phyloP scores from a whole-genome alignment of 2,329 filamentous ascomycete genomes.

The Ophioceras dolichostomum region DNA sequence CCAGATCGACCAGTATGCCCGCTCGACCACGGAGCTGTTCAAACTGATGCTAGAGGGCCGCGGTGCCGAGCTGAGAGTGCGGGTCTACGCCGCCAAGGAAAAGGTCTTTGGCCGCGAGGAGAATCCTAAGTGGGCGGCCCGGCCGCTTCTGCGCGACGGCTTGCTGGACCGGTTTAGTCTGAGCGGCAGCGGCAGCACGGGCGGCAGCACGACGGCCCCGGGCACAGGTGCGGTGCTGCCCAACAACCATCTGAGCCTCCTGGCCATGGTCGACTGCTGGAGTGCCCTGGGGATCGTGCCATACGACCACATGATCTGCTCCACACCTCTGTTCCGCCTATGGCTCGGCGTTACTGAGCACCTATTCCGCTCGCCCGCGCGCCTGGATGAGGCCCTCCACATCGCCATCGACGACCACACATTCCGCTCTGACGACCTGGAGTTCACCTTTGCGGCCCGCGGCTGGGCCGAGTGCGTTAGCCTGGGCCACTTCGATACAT shows the following conservation, averaged over 20 bases:
- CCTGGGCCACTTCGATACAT: conserved; percentile 85
- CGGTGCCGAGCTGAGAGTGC: conserved; percentile 55
- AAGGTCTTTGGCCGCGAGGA: conserved; percentile 68
- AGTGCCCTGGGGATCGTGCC: conserved; percentile 85
- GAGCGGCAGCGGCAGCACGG: conserved; percentile 39
- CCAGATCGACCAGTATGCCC: conserved; percentile 90
- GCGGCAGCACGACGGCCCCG: not conserved
- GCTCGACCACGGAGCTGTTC: conserved; percentile 85
- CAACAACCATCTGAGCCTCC: conserved; percentile 86
- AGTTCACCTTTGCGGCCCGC: conserved; percentile 93
- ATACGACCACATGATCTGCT: conserved; percentile 99
- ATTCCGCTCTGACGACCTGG: conserved; percentile 89
- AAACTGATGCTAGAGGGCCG: conserved; percentile 93
- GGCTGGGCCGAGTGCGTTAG: conserved; percentile 93
- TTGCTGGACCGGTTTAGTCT: conserved; percentile 84
- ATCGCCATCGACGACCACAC: conserved; percentile 82
- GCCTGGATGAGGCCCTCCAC: conserved; percentile 74
- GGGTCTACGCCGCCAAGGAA: conserved; percentile 54
- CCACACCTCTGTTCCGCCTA: conserved; percentile 89
- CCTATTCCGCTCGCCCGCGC: conserved; percentile 69
- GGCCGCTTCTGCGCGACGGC: conserved; percentile 66
- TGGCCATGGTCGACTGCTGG: conserved; percentile 99
- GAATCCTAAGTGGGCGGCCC: conserved; percentile 42
- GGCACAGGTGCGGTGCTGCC: conserved; percentile 33
- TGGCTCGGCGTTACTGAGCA: conserved; percentile 97